A percentile compares a stretch with the other conserved stretches of the same genome.
These are phyloP conservation scores for Uromyces viciae-fabae DNA, from an alignment of 1,284 basidiomycete species.

Conservation along the genomic window DNA sequence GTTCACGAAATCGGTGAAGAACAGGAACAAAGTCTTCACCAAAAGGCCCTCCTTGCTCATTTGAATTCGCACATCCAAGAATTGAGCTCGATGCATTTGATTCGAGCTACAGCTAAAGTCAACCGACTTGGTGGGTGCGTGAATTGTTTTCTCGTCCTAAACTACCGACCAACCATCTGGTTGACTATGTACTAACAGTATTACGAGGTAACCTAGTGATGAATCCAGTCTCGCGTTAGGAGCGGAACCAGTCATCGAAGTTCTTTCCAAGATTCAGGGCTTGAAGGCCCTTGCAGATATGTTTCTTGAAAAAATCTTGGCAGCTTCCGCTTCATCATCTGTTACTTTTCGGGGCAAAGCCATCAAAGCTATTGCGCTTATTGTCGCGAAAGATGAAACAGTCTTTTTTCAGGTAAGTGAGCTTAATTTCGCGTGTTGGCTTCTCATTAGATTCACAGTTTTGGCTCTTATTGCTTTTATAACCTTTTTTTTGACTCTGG, in stretches of 20 bases:
- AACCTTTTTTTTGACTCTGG: background rate
- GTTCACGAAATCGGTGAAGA: background rate
- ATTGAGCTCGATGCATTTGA: slow-evolving; percentile 22
- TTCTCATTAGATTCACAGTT: background rate
- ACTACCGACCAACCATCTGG: background rate
- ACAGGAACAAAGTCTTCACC: background rate
- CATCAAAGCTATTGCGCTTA: slow-evolving; percentile 40
- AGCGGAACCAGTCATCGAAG: slow-evolving; percentile 11
- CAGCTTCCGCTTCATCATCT: slow-evolving; percentile 26
- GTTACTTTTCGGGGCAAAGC: slow-evolving; percentile 44
- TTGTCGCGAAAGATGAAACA: slow-evolving; percentile 41
- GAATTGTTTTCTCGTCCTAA: background rate
- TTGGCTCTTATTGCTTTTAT: too few species aligned
- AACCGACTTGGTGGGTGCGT: slow-evolving; percentile 16
- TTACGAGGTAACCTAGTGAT: slow-evolving; percentile 20
- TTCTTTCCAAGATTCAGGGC: slow-evolving; percentile 38
- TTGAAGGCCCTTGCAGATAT: slow-evolving; percentile 32
- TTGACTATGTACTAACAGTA: background rate
- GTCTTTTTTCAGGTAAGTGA: slow-evolving; percentile 27
- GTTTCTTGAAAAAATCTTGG: slow-evolving; percentile 34
- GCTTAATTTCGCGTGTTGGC: background rate
- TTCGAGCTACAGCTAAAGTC: background rate
- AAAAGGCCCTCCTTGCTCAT: background rate
- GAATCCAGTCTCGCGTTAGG: background rate
- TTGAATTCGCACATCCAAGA: slow-evolving; percentile 3